Evolutionary conservation across 768 basidiomycete genomes (phyloP), one percentile per base, ranked within the genome.

Genomic region (Dendrothele bispora): DNA sequence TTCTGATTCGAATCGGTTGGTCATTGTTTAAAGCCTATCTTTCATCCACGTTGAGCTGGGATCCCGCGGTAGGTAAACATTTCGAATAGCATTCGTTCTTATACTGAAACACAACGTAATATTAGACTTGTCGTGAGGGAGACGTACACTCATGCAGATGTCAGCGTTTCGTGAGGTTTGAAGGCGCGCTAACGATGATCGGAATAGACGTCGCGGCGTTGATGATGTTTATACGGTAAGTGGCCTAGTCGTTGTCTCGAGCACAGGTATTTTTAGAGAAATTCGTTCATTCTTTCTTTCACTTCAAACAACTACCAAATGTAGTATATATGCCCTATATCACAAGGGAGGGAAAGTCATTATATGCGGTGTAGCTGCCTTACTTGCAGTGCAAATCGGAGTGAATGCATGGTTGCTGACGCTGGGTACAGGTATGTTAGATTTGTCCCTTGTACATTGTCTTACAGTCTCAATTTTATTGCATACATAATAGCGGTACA

Each of bases 141-240:
- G n/a, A n/a, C n/a, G n/a, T n/a, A n/a, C n/a, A n/a, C n/a, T n/a
- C n/a, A n/a, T n/a, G n/a, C n/a, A 44, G 43, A 12, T 44, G 43
- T 21, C 5, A 25, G 26, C 43, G 36, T n/a, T 34, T 44, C 12
- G 43, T 44, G 30, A 29, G 43, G 32, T 44, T 20, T 8, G 43
- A 44, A 20, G 43, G 43, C 18, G 43, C 43, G 22, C 32, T 44
- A 34, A 44, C 43, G 12, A 32, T 44, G 43, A 44, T 44, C 18
- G 43, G 43, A 6, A 25, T 44, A 12, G 36, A 44, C 18, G 14
- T 44, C 17, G 43, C 36, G 22, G 43, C 30, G 15, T 7, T 44
- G 7, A 44, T 44, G 43, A 44, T 44, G 43, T 34, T 44, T 15
- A 29, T 44, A 15, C 43, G 43, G 43, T 44, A 34, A 29, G 43